Conservation (phyloP, 2,329 filamentous ascomycete genomes). For the Sarocladiaceae sp. region DNA sequence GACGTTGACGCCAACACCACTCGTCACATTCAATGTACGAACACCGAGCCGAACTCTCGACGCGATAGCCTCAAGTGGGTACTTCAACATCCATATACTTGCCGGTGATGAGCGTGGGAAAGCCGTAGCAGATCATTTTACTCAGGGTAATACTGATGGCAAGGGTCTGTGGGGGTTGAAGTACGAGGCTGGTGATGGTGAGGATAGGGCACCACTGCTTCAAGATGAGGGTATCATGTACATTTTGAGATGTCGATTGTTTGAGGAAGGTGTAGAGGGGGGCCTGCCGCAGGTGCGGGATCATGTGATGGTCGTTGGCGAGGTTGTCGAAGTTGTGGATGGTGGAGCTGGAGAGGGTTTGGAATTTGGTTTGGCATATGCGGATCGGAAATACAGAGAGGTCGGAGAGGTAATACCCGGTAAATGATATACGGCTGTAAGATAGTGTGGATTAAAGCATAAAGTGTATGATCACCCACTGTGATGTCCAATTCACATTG, state of each 20-base stretch:
- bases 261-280: slow-evolving; percentile 30
- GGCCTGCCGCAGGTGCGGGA: slow-evolving; percentile 46
- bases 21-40: slow-evolving; percentile 54
- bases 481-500: too few relatives aligned
- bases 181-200: slow-evolving; percentile 15
- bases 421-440: not conserved
- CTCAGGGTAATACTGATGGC: slow-evolving; percentile 40
- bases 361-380: slow-evolving; percentile 44
- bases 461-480: not conserved
- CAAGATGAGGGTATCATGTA: slow-evolving; percentile 49
- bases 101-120: slow-evolving; percentile 43
- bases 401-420: slow-evolving; percentile 30
- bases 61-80: slow-evolving; percentile 37
- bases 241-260: slow-evolving; percentile 38
- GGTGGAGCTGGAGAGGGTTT: slow-evolving; percentile 20
- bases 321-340: slow-evolving; percentile 42
- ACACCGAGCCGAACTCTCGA: slow-evolving; percentile 52
- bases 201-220: slow-evolving; percentile 35
- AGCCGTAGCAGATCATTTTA: slow-evolving; percentile 47
- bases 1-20: slow-evolving; percentile 44
- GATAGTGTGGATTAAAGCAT: not conserved
- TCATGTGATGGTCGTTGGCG: slow-evolving; percentile 48
- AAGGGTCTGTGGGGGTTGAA: slow-evolving; percentile 35
- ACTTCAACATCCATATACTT: slow-evolving; percentile 54
- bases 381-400: slow-evolving; percentile 43